phyloP scores from a whole-genome alignment of 2,329 filamentous ascomycete genomes.

The Colletotrichum spaethianum region DNA sequence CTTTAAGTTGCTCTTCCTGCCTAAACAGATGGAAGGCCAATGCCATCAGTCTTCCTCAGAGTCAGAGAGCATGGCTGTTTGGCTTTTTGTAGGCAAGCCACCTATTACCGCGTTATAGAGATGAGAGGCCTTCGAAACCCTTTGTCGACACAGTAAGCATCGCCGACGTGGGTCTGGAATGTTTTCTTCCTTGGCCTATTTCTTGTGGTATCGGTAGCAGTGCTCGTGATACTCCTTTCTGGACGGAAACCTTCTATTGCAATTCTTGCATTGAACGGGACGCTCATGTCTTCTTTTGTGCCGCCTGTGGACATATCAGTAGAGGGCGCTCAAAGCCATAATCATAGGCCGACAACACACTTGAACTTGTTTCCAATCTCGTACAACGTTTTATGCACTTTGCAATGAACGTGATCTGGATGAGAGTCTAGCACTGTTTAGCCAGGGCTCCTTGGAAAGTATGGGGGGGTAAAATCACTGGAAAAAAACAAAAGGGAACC shows the following conservation, averaged over 20 bases:
- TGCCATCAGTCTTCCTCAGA: background rate
- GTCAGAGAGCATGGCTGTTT: background rate
- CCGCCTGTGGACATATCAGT: background rate
- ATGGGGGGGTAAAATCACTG: background rate
- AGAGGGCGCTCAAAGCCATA: too few relatives aligned
- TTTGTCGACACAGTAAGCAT: background rate
- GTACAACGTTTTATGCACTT: background rate
- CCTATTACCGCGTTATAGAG: background rate
- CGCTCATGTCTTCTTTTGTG: background rate
- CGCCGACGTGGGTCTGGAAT: constrained; percentile 10
- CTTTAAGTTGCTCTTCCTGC: too few relatives aligned
- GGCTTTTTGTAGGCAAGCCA: background rate
- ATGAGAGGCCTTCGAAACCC: background rate
- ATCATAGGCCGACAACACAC: background rate
- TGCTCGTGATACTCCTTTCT: constrained; percentile 1
- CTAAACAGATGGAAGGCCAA: too few relatives aligned
- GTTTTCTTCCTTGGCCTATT: background rate
- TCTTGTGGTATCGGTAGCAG: background rate
- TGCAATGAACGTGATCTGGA: background rate
- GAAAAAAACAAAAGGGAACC: accelerated
- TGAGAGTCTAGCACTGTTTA: background rate
- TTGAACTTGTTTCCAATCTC: background rate
- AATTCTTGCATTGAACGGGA: background rate
- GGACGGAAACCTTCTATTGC: background rate
- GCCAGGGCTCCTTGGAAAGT: accelerated